Evolutionary conservation across 371 early-diverging fungal genomes (phyloP), one percentile per base, ranked within the genome.

Genomic region (Haplosporangium sp.): DNA sequence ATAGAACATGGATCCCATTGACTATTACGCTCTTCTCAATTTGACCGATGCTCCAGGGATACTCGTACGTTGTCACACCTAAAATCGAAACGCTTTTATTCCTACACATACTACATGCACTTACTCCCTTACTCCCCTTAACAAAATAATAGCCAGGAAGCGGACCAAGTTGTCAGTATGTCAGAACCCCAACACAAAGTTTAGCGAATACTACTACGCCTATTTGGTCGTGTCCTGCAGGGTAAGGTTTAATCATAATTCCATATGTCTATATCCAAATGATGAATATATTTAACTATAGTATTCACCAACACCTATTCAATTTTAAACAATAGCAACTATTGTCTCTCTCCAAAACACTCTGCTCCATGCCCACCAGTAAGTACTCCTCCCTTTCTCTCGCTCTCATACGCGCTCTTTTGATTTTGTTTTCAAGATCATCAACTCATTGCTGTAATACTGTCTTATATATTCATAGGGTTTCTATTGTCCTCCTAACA

Each of bases 401-500:
- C 27, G 27, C 27, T 27, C 27, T 27, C 27, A 27, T 17, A 10
- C 4, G 10, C 27, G 8, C 47, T 48, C 27, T 45, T 19, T 40
- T 56, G 7, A 53, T 20, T 60, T n/a, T 8, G 9, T 27, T 35
- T 10, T 13, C 19, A 53, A 53, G 6, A 27, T 27, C 27, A 19
- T 2, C 7, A 53, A 27, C 13, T 19, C 17, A 15, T 53, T 6
- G 53, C 60, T 8, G 1, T 61, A 4, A 11, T 37, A 11, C 2
- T 55, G 20, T 34, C 10, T 34, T 34, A 11, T 11, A 55, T 35
- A 9, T 11, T 9, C 10, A n/a, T 64, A 77, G 78, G 86, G 86
- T 10, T 86, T 84, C 53, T 82, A 76, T 37, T 86, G 86, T 56
- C 88, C 88, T 17, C 58, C 77, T 7, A 85, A 87, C 57, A 84